phyloP scores from a whole-genome alignment of 2,329 filamentous ascomycete species.

The Sporothrix pallida region DNA sequence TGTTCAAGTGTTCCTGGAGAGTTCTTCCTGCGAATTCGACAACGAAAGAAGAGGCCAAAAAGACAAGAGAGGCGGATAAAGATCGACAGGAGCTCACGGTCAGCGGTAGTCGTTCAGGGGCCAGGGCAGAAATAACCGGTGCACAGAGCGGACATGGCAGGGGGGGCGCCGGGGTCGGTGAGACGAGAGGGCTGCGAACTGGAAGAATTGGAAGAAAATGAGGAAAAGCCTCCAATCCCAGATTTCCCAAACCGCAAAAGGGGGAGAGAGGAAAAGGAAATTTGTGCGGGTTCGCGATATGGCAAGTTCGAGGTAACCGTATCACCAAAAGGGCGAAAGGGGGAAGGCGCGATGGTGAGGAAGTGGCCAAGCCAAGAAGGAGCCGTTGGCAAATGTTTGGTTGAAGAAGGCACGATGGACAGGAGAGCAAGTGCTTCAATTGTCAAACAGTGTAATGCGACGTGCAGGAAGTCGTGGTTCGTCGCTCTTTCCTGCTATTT shows the following conservation, averaged over 20 bases:
- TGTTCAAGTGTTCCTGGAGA: background rate
- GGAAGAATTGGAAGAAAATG: background rate
- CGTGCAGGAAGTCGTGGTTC: background rate
- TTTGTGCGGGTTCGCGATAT: slow-evolving; percentile 12
- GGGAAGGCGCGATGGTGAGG: slow-evolving; percentile 2
- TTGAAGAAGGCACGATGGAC: background rate
- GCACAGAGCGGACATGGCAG: slow-evolving; percentile 16
- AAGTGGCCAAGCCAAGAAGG: background rate
- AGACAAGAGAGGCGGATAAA: slow-evolving; percentile 26
- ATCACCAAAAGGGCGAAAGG: slow-evolving; percentile 21
- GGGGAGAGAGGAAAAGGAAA: background rate
- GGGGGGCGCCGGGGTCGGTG: slow-evolving; percentile 5
- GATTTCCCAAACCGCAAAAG: background rate
- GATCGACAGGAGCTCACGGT: slow-evolving; percentile 30
- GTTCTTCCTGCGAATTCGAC: background rate
- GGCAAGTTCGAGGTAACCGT: slow-evolving; percentile 30
- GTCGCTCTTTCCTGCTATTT: background rate
- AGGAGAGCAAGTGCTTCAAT: background rate
- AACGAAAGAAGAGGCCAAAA: background rate
- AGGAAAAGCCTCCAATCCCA: background rate
- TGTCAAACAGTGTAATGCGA: background rate
- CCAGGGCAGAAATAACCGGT: slow-evolving; percentile 7
- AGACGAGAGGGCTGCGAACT: slow-evolving; percentile 3
- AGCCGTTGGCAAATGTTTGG: background rate
- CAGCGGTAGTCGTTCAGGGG: slow-evolving; percentile 24